Percentiles rank a stretch among this genome's conserved stretches.
phyloP scores from a whole-genome alignment of 139 green algal species.

The Prasinococcaceae sp. region DNA sequence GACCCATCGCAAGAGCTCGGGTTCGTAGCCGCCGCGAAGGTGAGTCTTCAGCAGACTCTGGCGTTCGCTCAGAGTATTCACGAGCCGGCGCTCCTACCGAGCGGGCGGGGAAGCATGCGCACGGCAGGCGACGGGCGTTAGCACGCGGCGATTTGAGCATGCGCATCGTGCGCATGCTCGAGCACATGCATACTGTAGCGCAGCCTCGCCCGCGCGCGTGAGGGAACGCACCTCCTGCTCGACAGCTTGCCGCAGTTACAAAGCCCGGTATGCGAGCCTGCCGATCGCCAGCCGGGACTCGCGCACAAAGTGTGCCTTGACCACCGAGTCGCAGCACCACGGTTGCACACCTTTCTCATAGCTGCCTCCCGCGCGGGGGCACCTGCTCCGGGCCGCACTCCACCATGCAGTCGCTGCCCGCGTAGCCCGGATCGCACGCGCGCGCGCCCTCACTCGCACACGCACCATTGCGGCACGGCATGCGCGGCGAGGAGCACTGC shows the following conservation, averaged over 20 bases:
- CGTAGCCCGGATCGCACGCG: constrained; percentile 2
- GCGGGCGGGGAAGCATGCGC: too few species aligned
- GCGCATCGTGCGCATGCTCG: too few species aligned
- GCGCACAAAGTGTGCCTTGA: constrained; percentile 11
- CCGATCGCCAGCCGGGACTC: neutral
- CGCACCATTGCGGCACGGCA: constrained; percentile 6
- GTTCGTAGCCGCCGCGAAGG: neutral
- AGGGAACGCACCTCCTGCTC: too few species aligned
- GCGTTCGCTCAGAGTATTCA: constrained; percentile 1
- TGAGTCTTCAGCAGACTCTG: constrained; percentile 4
- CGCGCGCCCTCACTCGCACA: constrained; percentile 3
- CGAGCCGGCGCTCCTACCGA: constrained; percentile 1
- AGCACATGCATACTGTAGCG: too few species aligned
- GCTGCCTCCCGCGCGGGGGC: too few species aligned
- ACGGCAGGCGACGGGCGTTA: too few species aligned
- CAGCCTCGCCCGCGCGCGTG: too few species aligned
- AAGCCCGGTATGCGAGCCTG: neutral
- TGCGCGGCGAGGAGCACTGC: neutral
- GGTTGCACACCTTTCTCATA: too few species aligned
- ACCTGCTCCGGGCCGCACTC: too few species aligned
- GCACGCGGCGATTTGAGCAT: too few species aligned
- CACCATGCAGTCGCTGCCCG: neutral
- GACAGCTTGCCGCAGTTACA: neutral
- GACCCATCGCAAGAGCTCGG: neutral
- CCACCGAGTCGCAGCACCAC: constrained; percentile 3